Base-by-base conservation (phyloP, 139 green algal species). In the Tetradesmus lagerheimii region DNA sequence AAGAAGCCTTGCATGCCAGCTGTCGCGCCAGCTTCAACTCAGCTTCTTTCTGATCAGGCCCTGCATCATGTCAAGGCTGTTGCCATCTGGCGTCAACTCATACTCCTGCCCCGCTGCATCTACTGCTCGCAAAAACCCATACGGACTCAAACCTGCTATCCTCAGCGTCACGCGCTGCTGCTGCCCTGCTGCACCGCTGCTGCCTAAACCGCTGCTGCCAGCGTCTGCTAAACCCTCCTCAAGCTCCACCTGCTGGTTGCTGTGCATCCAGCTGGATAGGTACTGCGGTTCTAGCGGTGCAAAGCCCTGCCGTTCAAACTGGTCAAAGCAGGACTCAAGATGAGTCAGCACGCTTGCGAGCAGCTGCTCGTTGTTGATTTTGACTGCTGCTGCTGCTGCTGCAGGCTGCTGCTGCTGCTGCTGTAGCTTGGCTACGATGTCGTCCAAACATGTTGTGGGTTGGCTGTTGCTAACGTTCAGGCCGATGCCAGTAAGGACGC, bases 51-150 rank as follows among this genome's bases (percentile, higher is more conserved):
- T 89, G 0, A 97, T 90, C 38, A 97, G 89, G 0, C 94, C 94
- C n/a, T 89, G 37, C 93, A 97, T 95, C 95, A 97, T 96, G 88
- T 97, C 95, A 31, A 97, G 86, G 86, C 93, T 98, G 92, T 99
- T 99, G 75, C 97, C 97, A 86, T 99, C 97, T 15, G 97, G 97
- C 76, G 97, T 97, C 64, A 99, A 94, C 90, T 98, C 97, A 87
- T 96, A 97, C 23, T 67, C 53, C 85, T 92, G 39, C 0, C 97
- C 97, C 0, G 15, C 16, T 1, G 50, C 88, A 82, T 98, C 95
- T 31, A 87, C 83, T 12, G 96, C 97, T 74, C 97, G 81, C 50
- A 99, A 91, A 85, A 98, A 99, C 16, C 97, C 97, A 47, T 76
- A 18, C 0, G 80, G 29, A 15, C 89, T 92, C 81, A 95, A 74